Percentiles rank a stretch among this genome's conserved stretches.
phyloP scores from a whole-genome alignment of 75 land plant species.

The Pseudotsuga menziesii region DNA sequence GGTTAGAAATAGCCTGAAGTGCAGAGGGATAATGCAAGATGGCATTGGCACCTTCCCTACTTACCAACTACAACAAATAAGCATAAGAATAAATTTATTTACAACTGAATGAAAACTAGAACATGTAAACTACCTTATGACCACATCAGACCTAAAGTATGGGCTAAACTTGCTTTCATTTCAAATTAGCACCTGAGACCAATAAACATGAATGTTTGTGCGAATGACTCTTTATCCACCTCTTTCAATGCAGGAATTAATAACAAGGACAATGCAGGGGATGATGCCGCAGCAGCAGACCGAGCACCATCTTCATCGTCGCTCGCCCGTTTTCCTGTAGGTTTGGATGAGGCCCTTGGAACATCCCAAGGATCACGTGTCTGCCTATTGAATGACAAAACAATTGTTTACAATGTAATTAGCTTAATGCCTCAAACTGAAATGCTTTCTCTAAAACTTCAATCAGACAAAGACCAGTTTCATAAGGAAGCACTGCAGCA shows the following conservation, averaged over 20 bases:
- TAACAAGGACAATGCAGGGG: constrained; percentile 66
- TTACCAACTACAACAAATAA: too few relatives aligned
- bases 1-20: too few relatives aligned
- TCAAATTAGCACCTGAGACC: constrained; percentile 4
- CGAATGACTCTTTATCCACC: constrained; percentile 32
- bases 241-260: constrained; percentile 95
- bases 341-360: constrained; percentile 33
- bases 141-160: background rate
- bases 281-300: constrained; percentile 51
- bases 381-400: constrained; percentile 24
- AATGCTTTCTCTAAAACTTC: constrained; percentile 1
- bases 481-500: background rate
- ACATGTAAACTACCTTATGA: constrained; percentile 3
- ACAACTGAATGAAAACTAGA: background rate
- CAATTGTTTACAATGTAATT: background rate
- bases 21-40: too few relatives aligned
- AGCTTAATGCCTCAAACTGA: background rate
- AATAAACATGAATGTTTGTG: constrained; percentile 2
- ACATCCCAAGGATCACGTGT: constrained; percentile 42
- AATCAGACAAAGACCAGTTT: background rate
- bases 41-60: too few relatives aligned
- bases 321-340: constrained; percentile 27
- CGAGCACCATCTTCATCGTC: constrained; percentile 63
- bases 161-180: background rate
- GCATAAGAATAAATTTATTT: background rate